Evolutionary conservation across 495 filamentous ascomycete genomes (phyloP).

Genomic region (Hypoxylon fuscum): DNA sequence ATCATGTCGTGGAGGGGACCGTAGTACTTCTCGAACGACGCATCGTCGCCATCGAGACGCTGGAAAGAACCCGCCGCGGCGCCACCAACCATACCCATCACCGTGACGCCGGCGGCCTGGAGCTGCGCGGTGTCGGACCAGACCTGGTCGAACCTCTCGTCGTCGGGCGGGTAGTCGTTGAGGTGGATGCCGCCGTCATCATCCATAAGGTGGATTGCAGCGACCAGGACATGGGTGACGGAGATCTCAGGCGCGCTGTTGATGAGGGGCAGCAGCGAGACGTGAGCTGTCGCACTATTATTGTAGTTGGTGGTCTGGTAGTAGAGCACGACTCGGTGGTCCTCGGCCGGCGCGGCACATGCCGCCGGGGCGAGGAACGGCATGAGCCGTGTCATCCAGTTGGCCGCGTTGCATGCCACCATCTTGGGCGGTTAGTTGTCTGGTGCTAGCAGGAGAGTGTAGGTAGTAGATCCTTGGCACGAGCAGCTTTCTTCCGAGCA

Average conservation of each 20-base stretch:
- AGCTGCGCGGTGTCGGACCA: slow-evolving; percentile 72
- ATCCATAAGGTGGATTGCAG: slow-evolving; percentile 80
- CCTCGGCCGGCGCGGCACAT: slow-evolving; percentile 21
- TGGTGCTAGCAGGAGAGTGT: neutral
- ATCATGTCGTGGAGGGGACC: slow-evolving; percentile 68
- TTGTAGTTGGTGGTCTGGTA: slow-evolving; percentile 76
- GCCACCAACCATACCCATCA: slow-evolving; percentile 87
- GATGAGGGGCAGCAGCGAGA: slow-evolving; percentile 78
- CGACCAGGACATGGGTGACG: slow-evolving; percentile 77
- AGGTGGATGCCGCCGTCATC: slow-evolving; percentile 67
- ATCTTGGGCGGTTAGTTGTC: slow-evolving; percentile 15
- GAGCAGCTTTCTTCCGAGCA: neutral
- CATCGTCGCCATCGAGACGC: slow-evolving; percentile 66
- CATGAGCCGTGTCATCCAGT: slow-evolving; percentile 27
- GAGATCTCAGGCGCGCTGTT: slow-evolving; percentile 57
- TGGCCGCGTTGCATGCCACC: slow-evolving; percentile 16
- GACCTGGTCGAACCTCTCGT: slow-evolving; percentile 64
- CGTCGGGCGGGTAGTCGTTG: slow-evolving; percentile 72
- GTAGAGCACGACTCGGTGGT: slow-evolving; percentile 66
- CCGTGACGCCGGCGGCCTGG: slow-evolving; percentile 71
- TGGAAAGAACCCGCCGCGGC: slow-evolving; percentile 73
- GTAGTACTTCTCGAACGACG: slow-evolving; percentile 74
- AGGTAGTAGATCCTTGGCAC: too few relatives aligned
- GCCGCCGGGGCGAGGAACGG: slow-evolving; percentile 25
- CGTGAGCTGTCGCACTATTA: slow-evolving; percentile 60